Evolutionary conservation across 495 filamentous ascomycete genomes (phyloP), one percentile per base, ranked within the genome.

Genomic region (Parmelia sp.): DNA sequence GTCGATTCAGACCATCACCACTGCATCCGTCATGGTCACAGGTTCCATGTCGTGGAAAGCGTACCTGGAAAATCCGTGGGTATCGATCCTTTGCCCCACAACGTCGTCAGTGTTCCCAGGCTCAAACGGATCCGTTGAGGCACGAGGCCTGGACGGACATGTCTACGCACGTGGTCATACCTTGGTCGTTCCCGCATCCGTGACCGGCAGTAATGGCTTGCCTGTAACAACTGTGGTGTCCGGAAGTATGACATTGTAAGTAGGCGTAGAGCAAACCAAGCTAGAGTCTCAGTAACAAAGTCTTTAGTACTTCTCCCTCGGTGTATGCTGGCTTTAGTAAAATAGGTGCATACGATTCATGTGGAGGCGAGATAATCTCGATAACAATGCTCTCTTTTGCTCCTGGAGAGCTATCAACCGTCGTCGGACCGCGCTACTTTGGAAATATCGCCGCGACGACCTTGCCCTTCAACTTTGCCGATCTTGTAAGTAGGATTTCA

Each of bases 351-450:
- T 39, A 63, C 37, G 61, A 57, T 36, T 57, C 27, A 25, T 63
- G 61, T 19, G 61, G 61, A 8, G 29, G 35, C 7, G 51, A 37
- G 3, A 27, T 51, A 4, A 63, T 63, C 33, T 37, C 27, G 35
- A 23, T 19, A 12, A 63, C 61, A 4, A 63, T 63, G 61, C 39
- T 63, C n/a, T 25, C 61, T 39, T 63, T 63, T 37, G 31, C 61
- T 40, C 61, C 61, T 8, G 61, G 61, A 55, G 61, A 63, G 51
- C 31, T 63, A 7, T 63, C 61, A 7, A 63, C 61, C 21, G 39
- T 63, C 2, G 47, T 31, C n/a, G 61, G 61, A 27, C 61, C 55
- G n/a, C 31, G 21, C 29, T 37, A 37, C 7, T 37, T 57, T 35
- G 55, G 29, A 1, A 37, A 21, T 35, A 37, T 35, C 12, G 35